phyloP scores from a whole-genome alignment of 73 alveolate genomes.

The Uronychia setigera region DNA sequence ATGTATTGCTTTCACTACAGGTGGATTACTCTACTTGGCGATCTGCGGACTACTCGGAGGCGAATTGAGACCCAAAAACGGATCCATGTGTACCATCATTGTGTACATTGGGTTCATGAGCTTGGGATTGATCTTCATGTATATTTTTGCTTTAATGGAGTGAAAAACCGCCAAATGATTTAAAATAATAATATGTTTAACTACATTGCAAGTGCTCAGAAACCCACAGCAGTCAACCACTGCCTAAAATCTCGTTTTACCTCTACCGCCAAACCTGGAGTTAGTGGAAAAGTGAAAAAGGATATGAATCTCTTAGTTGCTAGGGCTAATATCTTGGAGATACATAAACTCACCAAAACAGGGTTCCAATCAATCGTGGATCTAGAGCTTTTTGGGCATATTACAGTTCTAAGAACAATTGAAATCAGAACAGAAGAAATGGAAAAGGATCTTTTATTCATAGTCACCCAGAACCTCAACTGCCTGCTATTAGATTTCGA shows the following conservation, averaged over 20 bases:
- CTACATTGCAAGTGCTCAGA: background rate
- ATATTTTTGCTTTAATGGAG: slow-evolving; percentile 57
- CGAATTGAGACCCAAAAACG: slow-evolving; percentile 19
- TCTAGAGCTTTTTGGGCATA: background rate
- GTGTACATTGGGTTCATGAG: slow-evolving; percentile 22
- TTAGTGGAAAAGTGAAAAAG: background rate
- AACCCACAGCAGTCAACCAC: background rate
- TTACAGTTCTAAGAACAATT: background rate
- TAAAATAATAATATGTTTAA: background rate
- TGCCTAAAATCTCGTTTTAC: background rate
- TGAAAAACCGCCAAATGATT: slow-evolving; percentile 2
- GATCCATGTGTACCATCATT: slow-evolving; percentile 9
- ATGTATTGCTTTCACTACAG: slow-evolving; percentile 62
- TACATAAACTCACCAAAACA: background rate
- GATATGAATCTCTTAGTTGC: background rate
- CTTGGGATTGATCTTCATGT: slow-evolving; percentile 56
- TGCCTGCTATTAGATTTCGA: background rate
- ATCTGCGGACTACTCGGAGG: slow-evolving; percentile 53
- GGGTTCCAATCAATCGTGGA: background rate
- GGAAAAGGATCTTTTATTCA: background rate
- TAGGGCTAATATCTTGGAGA: background rate
- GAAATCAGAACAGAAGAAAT: background rate
- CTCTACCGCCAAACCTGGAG: background rate
- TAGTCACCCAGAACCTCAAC: background rate
- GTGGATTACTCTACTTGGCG: slow-evolving; percentile 63